These are phyloP conservation scores for Coffea eugenioides DNA, from an alignment of 257 asterid genomes.

Conservation along the genomic window DNA sequence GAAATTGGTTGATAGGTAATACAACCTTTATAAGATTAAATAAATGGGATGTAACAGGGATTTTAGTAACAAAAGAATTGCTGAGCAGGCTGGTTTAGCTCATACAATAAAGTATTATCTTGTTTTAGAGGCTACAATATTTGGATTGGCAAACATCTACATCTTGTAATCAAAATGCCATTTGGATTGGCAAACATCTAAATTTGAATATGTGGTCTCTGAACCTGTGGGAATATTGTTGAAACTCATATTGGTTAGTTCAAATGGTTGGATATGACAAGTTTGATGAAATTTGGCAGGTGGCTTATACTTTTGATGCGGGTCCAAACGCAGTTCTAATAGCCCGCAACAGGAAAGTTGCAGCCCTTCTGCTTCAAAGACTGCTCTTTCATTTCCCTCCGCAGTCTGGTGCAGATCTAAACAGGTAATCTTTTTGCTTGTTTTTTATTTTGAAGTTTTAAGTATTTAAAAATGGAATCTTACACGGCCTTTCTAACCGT, in stretches of 20 bases:
- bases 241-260: no score
- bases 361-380: constrained; percentile 65
- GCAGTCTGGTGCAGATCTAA: constrained; percentile 62
- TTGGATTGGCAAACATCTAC: background rate
- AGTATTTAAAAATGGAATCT: background rate
- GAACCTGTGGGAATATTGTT: background rate
- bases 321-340: constrained; percentile 95
- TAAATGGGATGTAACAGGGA: background rate
- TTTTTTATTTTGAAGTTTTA: background rate
- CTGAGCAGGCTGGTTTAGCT: background rate
- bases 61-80: background rate
- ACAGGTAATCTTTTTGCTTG: constrained; percentile 44
- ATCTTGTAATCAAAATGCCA: background rate
- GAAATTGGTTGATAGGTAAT: background rate
- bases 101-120: background rate
- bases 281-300: constrained; percentile 40
- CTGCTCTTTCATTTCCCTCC: constrained; percentile 87
- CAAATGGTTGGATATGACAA: background rate
- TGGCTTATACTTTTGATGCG: constrained; percentile 92
- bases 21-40: background rate
- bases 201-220: background rate
- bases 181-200: background rate
- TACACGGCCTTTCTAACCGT: background rate
- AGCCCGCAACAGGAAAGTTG: constrained; percentile 74
- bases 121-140: background rate